Conservation (phyloP, 2,329 filamentous ascomycete genomes). For the Pseudopyrenochaeta lycopersici region DNA sequence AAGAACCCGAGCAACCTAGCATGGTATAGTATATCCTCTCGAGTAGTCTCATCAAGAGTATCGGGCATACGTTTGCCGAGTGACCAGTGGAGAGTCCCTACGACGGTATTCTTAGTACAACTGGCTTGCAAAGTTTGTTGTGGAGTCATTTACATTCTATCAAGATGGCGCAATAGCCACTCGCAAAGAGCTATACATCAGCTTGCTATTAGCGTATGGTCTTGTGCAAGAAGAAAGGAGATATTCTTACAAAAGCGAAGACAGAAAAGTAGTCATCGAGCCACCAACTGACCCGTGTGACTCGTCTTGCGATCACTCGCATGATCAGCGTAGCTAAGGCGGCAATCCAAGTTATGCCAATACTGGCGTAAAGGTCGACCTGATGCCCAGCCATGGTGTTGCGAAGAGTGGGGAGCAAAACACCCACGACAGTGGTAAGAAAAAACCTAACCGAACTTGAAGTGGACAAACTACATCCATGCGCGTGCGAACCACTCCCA, state of each 20-base stretch:
- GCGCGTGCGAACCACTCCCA: background rate
- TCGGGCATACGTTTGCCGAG: constrained; percentile 6
- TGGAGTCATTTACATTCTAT: constrained; percentile 2
- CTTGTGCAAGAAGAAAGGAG: background rate
- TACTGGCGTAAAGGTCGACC: constrained; percentile 4
- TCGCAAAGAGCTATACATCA: constrained; percentile 2
- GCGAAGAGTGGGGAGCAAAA: background rate
- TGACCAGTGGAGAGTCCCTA: constrained; percentile 8
- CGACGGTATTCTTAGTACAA: background rate
- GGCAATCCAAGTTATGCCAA: constrained; percentile 11
- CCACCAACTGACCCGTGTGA: constrained; percentile 4
- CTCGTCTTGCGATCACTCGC: constrained; percentile 3
- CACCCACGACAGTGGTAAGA: background rate
- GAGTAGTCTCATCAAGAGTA: constrained; percentile 1
- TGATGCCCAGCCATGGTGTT: constrained; percentile 4
- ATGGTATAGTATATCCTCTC: constrained; percentile 13
- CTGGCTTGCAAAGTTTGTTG: background rate
- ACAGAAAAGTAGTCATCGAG: constrained; percentile 4
- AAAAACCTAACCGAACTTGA: background rate
- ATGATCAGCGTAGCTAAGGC: constrained; percentile 3
- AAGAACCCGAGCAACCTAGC: constrained; percentile 8
- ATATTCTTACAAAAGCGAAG: constrained; percentile 2
- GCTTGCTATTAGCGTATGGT: background rate
- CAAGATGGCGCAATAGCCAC: constrained; percentile 6
- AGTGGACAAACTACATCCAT: background rate